Evolutionary conservation across 805 yeast species (phyloP).

Genomic region (Candida alai): DNA sequence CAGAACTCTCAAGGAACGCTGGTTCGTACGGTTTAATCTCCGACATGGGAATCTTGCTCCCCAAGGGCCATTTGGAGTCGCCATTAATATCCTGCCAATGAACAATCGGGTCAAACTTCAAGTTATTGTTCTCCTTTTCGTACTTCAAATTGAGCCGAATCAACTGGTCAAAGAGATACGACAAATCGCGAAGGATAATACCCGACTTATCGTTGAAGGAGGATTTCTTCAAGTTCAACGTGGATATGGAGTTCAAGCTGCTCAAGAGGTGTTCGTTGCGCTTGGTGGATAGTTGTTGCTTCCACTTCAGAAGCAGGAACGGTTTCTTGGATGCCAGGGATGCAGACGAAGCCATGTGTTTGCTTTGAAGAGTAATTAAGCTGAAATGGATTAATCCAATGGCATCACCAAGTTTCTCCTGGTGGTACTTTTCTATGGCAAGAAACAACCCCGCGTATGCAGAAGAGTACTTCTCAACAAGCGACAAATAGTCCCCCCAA

Average conservation of each 20-base stretch:
- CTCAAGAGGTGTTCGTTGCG: conserved; percentile 30
- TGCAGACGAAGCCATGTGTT: conserved; percentile 16
- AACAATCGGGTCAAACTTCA: conserved; percentile 33
- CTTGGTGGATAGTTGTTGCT: conserved; percentile 22
- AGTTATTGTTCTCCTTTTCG: conserved; percentile 40
- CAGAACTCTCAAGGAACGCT: too few relatives aligned
- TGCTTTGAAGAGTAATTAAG: conserved; percentile 34
- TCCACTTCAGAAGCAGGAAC: conserved; percentile 19
- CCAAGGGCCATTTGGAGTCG: conserved; percentile 44
- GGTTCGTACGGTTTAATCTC: conserved; percentile 24
- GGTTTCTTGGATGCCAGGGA: conserved; percentile 7
- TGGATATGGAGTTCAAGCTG: conserved; percentile 30
- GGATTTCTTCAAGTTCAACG: conserved; percentile 32
- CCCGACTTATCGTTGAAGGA: conserved; percentile 32
- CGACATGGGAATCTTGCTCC: conserved; percentile 32
- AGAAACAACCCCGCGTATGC: conserved; percentile 45
- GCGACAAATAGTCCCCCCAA: conserved; percentile 28
- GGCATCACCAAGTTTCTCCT: conserved; percentile 42
- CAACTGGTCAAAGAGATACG: conserved; percentile 38
- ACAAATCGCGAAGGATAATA: conserved; percentile 32
- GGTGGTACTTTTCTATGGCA: conserved; percentile 43
- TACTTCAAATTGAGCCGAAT: conserved; percentile 37
- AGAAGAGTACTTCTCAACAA: conserved; percentile 31
- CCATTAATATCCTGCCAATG: conserved; percentile 31
- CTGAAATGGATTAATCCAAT: conserved; percentile 41